Base-by-base conservation (phyloP, 2,329 filamentous ascomycete species). In the Pyricularia pennisetigena region DNA sequence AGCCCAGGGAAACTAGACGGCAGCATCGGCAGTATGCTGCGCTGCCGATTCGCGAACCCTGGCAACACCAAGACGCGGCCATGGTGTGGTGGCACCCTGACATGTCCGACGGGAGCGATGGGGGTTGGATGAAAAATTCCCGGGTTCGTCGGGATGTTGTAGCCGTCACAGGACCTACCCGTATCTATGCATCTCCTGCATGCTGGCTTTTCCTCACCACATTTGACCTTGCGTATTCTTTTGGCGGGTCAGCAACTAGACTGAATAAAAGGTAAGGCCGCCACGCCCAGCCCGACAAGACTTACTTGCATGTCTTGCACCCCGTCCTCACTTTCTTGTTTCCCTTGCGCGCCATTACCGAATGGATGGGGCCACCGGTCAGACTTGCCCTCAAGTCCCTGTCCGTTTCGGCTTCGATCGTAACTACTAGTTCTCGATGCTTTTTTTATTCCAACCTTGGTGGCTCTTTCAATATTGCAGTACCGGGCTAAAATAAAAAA, bases 141-240 rank as follows among this genome's bases (percentile, higher is more conserved):
- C 16, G 35, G 29, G 14, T 24, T 29, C 16, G 28, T 14, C 29
- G 2, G 12, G n/a, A 26, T 2, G 28, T 30, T 64, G 62, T 76
- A 76, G 14, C 75, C 75, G 67, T 76, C 75, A 65, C 75, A 76
- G 9, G 69, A 74, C 10, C 75, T 72, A 3, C 75, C 75, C 5
- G 75, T 75, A 61, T 73, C 74, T 24, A 72, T 73, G 67, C 75
- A 76, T 32, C 74, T 72, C 26, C 71, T 62, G 66, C 75, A 76
- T 4, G 71, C 73, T 9, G 75, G 75, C 32, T 75, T 75, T 29
- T 71, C 72, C 68, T 76, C 75, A 67, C 73, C 75, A 67, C 75
- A 76, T 68, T 76, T 76, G 7, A 76, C 72, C 30, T 75, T 73
- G 23, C 75, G 74, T 49, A 76, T 73, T 62, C 75, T 76, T 32